These are phyloP conservation scores for Penstemon davidsonii DNA, from an alignment of 257 asterid species.

Conservation along the genomic window DNA sequence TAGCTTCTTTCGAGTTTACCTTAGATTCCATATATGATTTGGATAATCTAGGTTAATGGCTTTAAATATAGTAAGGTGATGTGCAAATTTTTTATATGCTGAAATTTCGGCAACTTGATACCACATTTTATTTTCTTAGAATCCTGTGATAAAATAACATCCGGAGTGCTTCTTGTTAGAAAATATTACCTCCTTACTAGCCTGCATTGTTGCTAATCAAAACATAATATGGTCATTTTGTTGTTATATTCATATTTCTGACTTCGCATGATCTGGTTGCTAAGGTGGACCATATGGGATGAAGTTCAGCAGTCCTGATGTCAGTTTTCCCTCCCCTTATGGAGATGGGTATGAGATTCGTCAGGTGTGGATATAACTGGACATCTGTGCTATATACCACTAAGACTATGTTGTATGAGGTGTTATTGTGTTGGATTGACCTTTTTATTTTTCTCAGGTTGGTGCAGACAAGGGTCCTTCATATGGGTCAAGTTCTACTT, in stretches of 20 bases:
- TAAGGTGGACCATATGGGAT: conserved; percentile 74
- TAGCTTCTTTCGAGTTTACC: not conserved
- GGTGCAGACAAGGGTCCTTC: conserved; percentile 44
- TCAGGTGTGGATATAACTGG: conserved; percentile 56
- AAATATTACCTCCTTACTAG: not conserved
- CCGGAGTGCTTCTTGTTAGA: not conserved
- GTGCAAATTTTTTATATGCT: not conserved
- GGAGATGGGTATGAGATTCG: conserved; percentile 65
- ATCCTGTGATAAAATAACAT: too few species aligned
- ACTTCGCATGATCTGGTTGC: conserved; percentile 35
- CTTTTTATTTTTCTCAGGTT: conserved; percentile 35
- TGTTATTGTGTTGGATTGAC: conserved; percentile 21
- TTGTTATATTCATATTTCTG: conserved; percentile 27
- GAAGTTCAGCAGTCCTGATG: conserved; percentile 51
- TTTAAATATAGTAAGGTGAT: not conserved
- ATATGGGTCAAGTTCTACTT: conserved; percentile 47
- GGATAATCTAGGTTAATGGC: too few species aligned
- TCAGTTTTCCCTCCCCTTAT: conserved; percentile 55
- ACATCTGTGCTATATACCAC: conserved; percentile 20
- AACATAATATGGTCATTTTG: conserved; percentile 24
- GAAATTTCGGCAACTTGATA: not conserved
- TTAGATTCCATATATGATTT: not conserved
- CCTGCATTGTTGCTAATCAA: not conserved
- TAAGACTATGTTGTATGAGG: conserved; percentile 20
- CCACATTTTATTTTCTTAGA: not conserved